These are phyloP conservation scores for Torulaspora delbrueckii DNA, from an alignment of 805 yeast species.

Conservation along the genomic window DNA sequence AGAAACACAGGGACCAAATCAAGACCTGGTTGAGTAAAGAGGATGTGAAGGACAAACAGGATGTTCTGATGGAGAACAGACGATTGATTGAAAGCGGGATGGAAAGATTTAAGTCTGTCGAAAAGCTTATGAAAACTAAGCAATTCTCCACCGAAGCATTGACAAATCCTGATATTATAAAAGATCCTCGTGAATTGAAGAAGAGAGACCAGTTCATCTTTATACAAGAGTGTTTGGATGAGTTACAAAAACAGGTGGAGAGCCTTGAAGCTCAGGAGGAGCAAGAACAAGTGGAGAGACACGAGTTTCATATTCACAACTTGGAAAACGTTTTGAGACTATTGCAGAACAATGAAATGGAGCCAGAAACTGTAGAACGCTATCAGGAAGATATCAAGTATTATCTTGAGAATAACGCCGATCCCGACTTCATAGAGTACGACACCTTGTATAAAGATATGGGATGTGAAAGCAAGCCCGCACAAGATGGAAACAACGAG, in stretches of 20 bases:
- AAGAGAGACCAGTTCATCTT: conserved; percentile 69
- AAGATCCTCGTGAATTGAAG: conserved; percentile 75
- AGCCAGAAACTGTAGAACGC: conserved; percentile 67
- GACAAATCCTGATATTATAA: conserved; percentile 56
- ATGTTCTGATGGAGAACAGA: conserved; percentile 67
- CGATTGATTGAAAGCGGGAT: conserved; percentile 67
- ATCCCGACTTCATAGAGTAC: conserved; percentile 88
- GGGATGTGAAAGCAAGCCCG: conserved; percentile 46
- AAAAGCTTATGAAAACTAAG: conserved; percentile 86
- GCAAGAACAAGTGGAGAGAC: conserved; percentile 62
- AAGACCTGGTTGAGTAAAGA: conserved; percentile 91
- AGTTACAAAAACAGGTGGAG: conserved; percentile 76
- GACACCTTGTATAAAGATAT: conserved; percentile 88
- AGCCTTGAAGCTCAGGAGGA: conserved; percentile 66
- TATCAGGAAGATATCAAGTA: conserved; percentile 87
- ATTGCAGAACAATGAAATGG: conserved; percentile 74
- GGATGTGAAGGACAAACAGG: conserved; percentile 85
- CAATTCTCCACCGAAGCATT: conserved; percentile 92
- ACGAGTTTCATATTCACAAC: conserved; percentile 70
- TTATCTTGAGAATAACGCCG: conserved; percentile 90
- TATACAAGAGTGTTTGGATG: conserved; percentile 67
- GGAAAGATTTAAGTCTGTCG: conserved; percentile 95
- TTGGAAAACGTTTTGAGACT: conserved; percentile 73
- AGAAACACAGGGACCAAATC: conserved; percentile 89
- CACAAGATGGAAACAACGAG: conserved; percentile 41